Conservation (phyloP, 2,329 filamentous ascomycete species). For the Monosporascus sp. region DNA sequence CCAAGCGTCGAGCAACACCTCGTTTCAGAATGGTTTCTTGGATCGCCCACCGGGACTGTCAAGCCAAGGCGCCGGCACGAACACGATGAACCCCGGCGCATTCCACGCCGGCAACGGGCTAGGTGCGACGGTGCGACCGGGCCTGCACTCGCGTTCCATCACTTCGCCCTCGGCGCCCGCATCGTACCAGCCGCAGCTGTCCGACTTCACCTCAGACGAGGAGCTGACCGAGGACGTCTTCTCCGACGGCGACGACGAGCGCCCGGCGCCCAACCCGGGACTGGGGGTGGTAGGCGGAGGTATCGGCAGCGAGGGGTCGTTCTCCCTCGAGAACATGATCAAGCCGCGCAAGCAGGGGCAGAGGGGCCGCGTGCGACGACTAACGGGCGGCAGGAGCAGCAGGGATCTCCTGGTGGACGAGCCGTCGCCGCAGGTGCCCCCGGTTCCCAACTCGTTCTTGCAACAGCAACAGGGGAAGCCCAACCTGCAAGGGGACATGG, state of each 20-base stretch:
- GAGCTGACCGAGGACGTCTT: constrained; percentile 69
- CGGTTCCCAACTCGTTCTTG: constrained; percentile 31
- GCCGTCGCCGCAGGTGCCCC: constrained; percentile 37
- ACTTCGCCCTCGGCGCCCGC: constrained; percentile 69
- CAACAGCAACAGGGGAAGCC: constrained; percentile 15
- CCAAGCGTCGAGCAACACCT: constrained; percentile 74
- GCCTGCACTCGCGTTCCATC: constrained; percentile 74
- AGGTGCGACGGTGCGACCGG: constrained; percentile 50
- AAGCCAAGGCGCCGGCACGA: constrained; percentile 51
- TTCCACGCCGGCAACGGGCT: constrained; percentile 36
- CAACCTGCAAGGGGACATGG: constrained; percentile 20
- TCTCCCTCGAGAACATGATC: constrained; percentile 58
- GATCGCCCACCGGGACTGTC: constrained; percentile 60
- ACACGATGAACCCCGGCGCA: constrained; percentile 59
- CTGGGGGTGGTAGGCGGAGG: neutral
- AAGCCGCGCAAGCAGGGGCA: constrained; percentile 54
- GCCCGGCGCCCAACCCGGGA: constrained; percentile 22
- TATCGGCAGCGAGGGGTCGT: constrained; percentile 36
- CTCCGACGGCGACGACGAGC: constrained; percentile 69
- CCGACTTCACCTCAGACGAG: constrained; percentile 69
- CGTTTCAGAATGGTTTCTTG: constrained; percentile 84
- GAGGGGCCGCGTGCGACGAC: constrained; percentile 53
- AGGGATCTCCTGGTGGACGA: constrained; percentile 15
- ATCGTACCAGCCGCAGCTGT: constrained; percentile 50
- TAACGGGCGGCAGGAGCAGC: constrained; percentile 49